These are phyloP conservation scores for Pugionium dolabratum DNA, from an alignment of 345 rosid species.

Conservation along the genomic window DNA sequence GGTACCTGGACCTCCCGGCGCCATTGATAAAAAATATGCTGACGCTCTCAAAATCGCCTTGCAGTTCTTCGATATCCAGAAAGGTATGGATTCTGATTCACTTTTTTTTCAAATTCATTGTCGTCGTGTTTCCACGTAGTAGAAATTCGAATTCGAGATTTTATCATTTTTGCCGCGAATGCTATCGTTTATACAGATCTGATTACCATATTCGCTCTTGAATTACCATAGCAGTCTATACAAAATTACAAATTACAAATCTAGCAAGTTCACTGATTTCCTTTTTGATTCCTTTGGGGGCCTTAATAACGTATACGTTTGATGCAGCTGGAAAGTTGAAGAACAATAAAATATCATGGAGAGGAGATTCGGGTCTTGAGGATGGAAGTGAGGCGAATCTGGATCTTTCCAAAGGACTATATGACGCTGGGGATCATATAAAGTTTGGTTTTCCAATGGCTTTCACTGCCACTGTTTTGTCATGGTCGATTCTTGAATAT, in stretches of 20 bases:
- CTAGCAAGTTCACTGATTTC: too few relatives aligned
- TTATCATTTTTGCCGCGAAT: too few relatives aligned
- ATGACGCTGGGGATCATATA: conserved; percentile 94
- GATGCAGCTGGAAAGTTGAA: conserved; percentile 74
- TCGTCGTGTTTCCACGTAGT: conserved; percentile 22
- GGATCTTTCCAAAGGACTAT: conserved; percentile 87
- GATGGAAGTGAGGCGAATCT: conserved; percentile 69
- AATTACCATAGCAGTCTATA: too few relatives aligned
- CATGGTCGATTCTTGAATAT: conserved; percentile 97
- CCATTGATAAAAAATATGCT: conserved; percentile 70
- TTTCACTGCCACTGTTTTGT: conserved; percentile 77
- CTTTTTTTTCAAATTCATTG: neutral
- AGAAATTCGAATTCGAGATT: conserved; percentile 8
- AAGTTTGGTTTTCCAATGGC: conserved; percentile 98
- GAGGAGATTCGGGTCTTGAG: conserved; percentile 81
- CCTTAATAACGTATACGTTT: too few relatives aligned
- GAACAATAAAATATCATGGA: conserved; percentile 71
- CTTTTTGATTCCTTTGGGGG: too few relatives aligned
- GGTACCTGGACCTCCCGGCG: conserved; percentile 89
- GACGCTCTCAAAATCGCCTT: conserved; percentile 76
- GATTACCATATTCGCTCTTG: too few relatives aligned
- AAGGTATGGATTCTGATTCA: conserved; percentile 47
- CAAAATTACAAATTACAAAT: too few relatives aligned
- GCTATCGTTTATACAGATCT: too few relatives aligned
- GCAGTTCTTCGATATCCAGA: conserved; percentile 91